Base-by-base conservation (phyloP, 345 rosid genomes). In the Eucalyptus brandiana region DNA sequence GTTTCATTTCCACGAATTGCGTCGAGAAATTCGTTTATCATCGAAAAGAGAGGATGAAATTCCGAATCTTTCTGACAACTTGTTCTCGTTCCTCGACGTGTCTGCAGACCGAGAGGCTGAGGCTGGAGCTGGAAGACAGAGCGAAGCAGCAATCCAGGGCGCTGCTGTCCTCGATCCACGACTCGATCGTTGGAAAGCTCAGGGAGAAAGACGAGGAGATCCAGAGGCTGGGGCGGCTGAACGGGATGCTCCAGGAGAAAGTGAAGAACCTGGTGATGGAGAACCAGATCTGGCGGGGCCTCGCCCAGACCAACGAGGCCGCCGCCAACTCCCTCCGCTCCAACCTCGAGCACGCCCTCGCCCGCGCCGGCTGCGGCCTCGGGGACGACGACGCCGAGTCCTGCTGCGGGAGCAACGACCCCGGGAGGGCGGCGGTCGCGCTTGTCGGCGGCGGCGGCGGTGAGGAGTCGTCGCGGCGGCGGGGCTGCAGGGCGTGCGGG, bases 291-390 rank as follows among this genome's bases (percentile, higher is more conserved):
- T 96, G 97, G 99, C 92, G 95, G 12, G 96, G 96, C 47, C 87
- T 95, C 32, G 98, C 98, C 1, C 97, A 95, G 47, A 92, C 93
- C 26, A 96, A 95, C 44, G 99, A 97, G 91, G 96, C 97, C 80
- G 92, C 95, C 6, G 97, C 97, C 30, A 97, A 94, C 85, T 93
- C 94, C 10, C 93, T 97, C 32, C 91, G 98, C 6, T 90, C 88
- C 90, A 94, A 95, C 80, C 93, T 97, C 7, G 96, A 97, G 65
- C 96, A 94, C 15, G 95, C 95, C 58, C 92, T 97, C 81, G 96
- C 97, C 80, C 95, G 91, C 87, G 50, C 89, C 88, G 91, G 89
- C 6, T 91, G 89, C 85, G 60, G 89, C 88, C 90, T 87, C 3
- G 91, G 89, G 21, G 26, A 86, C 37, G 96, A 92, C 10, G 97